Evolutionary conservation across 495 filamentous ascomycete species (phyloP).

Genomic region (Neurospora hispaniola): DNA sequence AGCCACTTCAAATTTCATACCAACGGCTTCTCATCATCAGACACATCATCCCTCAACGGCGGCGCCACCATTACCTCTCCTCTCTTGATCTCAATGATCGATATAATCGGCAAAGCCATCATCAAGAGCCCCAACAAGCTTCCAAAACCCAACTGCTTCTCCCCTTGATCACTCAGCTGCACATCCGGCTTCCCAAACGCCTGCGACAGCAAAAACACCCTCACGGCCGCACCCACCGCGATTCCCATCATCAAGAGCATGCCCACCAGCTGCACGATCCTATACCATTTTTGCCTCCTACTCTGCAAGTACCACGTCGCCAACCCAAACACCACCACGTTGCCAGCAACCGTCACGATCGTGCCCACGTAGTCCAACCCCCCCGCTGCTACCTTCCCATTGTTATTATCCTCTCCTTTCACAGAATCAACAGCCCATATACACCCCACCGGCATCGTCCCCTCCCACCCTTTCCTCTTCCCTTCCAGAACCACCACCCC

Average conservation of each 20-base stretch:
- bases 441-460: constrained; percentile 43
- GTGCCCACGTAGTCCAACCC: constrained; percentile 39
- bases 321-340: constrained; percentile 38
- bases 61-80: constrained; percentile 39
- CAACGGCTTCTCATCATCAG: constrained; percentile 16
- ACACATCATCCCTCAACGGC: constrained; percentile 20
- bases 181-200: constrained; percentile 39
- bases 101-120: constrained; percentile 42
- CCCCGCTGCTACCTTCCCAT: constrained; percentile 12
- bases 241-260: constrained; percentile 38
- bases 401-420: not conserved
- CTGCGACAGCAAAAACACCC: constrained; percentile 39
- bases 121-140: constrained; percentile 44
- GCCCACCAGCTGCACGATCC: constrained; percentile 33
- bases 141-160: constrained; percentile 49
- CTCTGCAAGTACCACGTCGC: constrained; percentile 47
- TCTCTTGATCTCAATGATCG: constrained; percentile 42
- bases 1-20: not conserved
- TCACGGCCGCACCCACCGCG: constrained; percentile 36
- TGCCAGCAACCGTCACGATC: constrained; percentile 40
- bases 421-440: constrained; percentile 28
- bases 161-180: constrained; percentile 32
- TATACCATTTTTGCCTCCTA: constrained; percentile 34
- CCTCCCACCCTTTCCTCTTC: constrained; percentile 34
- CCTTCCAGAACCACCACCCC: constrained; percentile 40